Evolutionary conservation across 2,329 filamentous ascomycete genomes (phyloP).

Genomic region (Xylariales sp.): DNA sequence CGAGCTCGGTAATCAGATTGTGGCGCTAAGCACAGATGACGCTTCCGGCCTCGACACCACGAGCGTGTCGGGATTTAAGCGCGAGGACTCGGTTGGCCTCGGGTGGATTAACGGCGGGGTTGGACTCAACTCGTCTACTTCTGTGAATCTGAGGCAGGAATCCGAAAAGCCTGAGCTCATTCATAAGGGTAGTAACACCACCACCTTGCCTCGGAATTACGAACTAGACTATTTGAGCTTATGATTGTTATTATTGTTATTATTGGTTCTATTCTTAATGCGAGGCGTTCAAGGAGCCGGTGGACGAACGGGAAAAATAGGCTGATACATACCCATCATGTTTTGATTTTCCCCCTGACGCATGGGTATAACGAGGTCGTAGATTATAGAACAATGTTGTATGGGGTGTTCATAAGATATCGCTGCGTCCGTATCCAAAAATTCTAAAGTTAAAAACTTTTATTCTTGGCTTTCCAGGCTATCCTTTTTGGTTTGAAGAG

Average conservation of each 20-base stretch:
- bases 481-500: too few relatives aligned
- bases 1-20: not conserved
- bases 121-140: constrained; percentile 1
- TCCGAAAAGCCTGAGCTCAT: constrained; percentile 9
- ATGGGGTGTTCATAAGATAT: constrained; percentile 7
- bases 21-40: not conserved
- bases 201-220: constrained; percentile 26
- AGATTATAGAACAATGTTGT: not conserved
- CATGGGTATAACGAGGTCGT: constrained; percentile 10
- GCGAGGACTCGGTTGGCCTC: constrained; percentile 17
- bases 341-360: constrained; percentile 3
- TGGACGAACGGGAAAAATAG: not conserved
- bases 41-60: not conserved
- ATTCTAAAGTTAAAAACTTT: not conserved
- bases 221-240: constrained; percentile 38
- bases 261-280: not conserved
- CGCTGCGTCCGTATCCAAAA: not conserved
- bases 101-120: constrained; percentile 30
- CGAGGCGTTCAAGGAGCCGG: not conserved
- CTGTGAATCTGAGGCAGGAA: constrained; percentile 4
- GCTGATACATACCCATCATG: constrained; percentile 11
- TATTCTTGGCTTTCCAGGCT: too few relatives aligned
- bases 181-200: not conserved
- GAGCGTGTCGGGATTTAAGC: constrained; percentile 16
- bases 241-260: constrained; percentile 15